phyloP scores from a whole-genome alignment of 2,329 filamentous ascomycete species.

The Saccharata proteae region DNA sequence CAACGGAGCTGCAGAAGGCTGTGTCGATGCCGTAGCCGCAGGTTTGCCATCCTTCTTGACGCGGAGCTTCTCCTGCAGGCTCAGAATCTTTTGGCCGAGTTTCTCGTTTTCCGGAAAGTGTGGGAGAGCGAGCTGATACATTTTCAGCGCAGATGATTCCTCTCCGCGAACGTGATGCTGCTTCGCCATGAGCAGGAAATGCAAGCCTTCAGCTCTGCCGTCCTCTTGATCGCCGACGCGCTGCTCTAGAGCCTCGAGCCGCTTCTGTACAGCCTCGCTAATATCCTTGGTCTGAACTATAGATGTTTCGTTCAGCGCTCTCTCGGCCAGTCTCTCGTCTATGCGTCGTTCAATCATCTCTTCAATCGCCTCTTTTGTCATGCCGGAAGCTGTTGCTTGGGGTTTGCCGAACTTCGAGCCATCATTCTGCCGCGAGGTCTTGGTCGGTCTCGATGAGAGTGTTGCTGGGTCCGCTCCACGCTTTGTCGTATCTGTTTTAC shows the following conservation, averaged over 20 bases:
- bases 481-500: conserved; percentile 30
- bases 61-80: conserved; percentile 39
- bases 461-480: conserved; percentile 30
- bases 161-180: conserved; percentile 81
- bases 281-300: conserved; percentile 7
- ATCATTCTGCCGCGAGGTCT: conserved; percentile 18
- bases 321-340: conserved; percentile 74
- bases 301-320: conserved; percentile 43
- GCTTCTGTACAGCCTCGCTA: conserved; percentile 54
- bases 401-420: conserved; percentile 10
- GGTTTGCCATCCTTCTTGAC: conserved; percentile 23
- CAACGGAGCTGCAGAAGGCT: no score
- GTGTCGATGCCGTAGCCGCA: neutral
- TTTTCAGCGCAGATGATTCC: conserved; percentile 62
- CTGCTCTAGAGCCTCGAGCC: conserved; percentile 73
- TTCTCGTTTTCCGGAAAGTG: conserved; percentile 82
- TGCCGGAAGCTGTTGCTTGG: conserved; percentile 13
- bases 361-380: conserved; percentile 62
- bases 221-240: conserved; percentile 67
- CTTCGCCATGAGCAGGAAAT: conserved; percentile 78
- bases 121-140: conserved; percentile 74
- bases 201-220: conserved; percentile 65
- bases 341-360: conserved; percentile 88
- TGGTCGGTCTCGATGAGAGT: conserved; percentile 18
- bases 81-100: conserved; percentile 45